Evolutionary conservation across 768 basidiomycete species (phyloP).

Genomic region (Suillus occidentalis): DNA sequence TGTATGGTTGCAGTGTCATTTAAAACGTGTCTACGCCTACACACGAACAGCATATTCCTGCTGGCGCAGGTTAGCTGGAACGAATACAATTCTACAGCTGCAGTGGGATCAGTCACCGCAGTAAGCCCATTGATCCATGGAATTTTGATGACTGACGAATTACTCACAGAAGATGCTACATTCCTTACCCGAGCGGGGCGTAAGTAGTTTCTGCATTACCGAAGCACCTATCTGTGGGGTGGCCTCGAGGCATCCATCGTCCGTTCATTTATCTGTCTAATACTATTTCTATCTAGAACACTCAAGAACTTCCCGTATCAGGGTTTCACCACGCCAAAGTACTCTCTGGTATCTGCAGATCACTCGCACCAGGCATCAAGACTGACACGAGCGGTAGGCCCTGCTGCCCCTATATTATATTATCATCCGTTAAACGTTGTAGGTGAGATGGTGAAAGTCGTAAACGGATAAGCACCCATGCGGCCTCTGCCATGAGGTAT

Average conservation of each 20-base stretch:
- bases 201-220: neutral
- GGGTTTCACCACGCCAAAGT: neutral
- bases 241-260: slow-evolving; percentile 1
- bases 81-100: neutral
- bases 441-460: slow-evolving; percentile 3
- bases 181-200: neutral
- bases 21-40: neutral
- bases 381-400: neutral
- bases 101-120: neutral
- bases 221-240: slow-evolving; percentile 1
- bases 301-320: neutral
- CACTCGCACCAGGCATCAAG: neutral
- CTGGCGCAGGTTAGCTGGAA: neutral
- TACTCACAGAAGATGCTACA: neutral
- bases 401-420: neutral
- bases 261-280: neutral
- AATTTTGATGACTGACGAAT: neutral
- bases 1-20: neutral
- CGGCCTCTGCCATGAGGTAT: slow-evolving; percentile 4
- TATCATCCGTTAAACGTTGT: neutral
- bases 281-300: slow-evolving; percentile 1
- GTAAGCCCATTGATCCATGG: neutral
- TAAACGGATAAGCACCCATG: neutral
- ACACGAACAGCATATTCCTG: neutral
- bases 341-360: neutral